Evolutionary conservation across 2,329 filamentous ascomycete genomes (phyloP), one percentile per base, ranked within the genome.

Genomic region (Amylocarpus encephaloides): DNA sequence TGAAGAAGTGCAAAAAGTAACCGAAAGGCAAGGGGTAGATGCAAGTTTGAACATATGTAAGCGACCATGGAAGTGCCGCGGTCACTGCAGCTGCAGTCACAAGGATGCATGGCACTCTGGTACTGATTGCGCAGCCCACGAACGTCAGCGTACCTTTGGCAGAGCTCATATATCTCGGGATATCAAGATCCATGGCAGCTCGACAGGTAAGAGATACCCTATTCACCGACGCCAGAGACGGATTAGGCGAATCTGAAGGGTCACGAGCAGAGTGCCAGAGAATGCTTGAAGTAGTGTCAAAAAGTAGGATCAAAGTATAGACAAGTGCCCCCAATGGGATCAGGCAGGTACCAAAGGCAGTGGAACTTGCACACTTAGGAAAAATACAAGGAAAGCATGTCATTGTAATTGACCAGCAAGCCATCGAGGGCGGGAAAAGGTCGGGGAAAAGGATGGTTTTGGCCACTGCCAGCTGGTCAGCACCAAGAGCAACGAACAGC

Each of bases 61-160:
- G 71, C n/a, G 78, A 82, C 54, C 73, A 75, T 15, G 62, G 68
- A 1, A 65, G 64, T 0, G 73, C 79, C 2, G 73, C 76, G 36
- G 76, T 70, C 5, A 63, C 73, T 18, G 73, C 71, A 0, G 78
- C 75, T 46, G 78, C 77, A 0, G 67, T 80, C 1, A 83, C 80
- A 0, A 74, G 71, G 59, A 80, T 77, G 71, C 80, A 83, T 59
- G 79, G 78, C 2, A 72, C 68, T 0, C 68, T 82, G 59, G 68
- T 83, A 1, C 77, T 83, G 62, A 73, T 83, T 43, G 78, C 78
- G n/a, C 78, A 81, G 64, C 67, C 67, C 16, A 62, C 58, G 1
- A 65, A 67, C 7, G 65, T 71, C 5, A 62, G 53, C 18, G 60
- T 71, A 3, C 68, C 68, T 36, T 73, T 70, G 50, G 60, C 59